Percentiles rank a stretch among this genome's conserved stretches.
Conservation (phyloP, 2,329 filamentous ascomycete species). For the Malbranchea cinnamomea region DNA sequence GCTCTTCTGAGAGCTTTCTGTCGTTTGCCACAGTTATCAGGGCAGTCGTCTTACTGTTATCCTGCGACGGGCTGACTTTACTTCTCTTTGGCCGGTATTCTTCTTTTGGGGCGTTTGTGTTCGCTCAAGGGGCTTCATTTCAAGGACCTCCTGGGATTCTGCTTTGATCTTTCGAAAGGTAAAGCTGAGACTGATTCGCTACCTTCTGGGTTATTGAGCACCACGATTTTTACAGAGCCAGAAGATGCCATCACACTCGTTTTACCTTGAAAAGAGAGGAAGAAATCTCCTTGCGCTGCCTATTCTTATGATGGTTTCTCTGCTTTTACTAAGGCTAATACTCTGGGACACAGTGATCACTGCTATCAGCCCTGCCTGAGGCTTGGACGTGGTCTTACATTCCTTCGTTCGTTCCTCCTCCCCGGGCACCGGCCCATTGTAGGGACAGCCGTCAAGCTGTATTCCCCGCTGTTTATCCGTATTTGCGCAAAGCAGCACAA, state of each 20-base stretch:
- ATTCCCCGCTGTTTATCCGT: slow-evolving; percentile 56
- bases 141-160: neutral
- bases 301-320: slow-evolving; percentile 1
- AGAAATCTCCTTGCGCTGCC: neutral
- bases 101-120: slow-evolving; percentile 3
- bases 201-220: slow-evolving; percentile 12
- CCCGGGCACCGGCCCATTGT: slow-evolving; percentile 3
- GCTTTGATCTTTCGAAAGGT: slow-evolving; percentile 18
- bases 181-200: slow-evolving; percentile 19
- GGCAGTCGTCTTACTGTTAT: no score
- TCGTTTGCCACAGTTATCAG: no score
- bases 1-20: no score
- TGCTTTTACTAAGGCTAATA: slow-evolving; percentile 17
- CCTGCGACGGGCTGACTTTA: no score
- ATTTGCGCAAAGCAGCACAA: slow-evolving; percentile 36
- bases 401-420: slow-evolving; percentile 5
- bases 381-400: slow-evolving; percentile 15
- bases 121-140: neutral
- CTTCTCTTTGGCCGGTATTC: slow-evolving; percentile 1
- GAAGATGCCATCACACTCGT: slow-evolving; percentile 9
- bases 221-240: slow-evolving; percentile 7
- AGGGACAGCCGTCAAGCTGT: slow-evolving; percentile 42
- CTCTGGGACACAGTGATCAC: slow-evolving; percentile 7
- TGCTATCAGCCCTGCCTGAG: slow-evolving; percentile 6
- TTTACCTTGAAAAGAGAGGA: slow-evolving; percentile 6